These are phyloP conservation scores for Vanderwaltozyma tropicalis DNA, from an alignment of 805 yeast species.

Conservation along the genomic window DNA sequence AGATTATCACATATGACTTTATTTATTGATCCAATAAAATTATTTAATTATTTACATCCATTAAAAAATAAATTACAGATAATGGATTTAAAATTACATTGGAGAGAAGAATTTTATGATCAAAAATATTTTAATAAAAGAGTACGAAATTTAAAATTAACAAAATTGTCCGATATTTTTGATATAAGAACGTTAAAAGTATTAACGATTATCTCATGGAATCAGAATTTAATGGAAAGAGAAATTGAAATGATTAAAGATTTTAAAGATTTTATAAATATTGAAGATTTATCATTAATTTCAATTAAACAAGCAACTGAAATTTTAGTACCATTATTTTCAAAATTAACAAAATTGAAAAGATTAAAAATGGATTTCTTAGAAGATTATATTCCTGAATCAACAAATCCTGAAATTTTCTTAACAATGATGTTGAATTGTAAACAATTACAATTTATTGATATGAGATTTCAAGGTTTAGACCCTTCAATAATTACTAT, in stretches of 20 bases:
- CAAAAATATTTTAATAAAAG: conserved; percentile 17
- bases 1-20: conserved; percentile 27
- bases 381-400: conserved; percentile 27
- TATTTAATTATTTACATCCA: conserved; percentile 30
- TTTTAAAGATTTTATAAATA: conserved; percentile 28
- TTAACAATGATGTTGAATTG: conserved; percentile 27
- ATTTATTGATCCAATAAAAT: conserved; percentile 31
- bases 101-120: conserved; percentile 33
- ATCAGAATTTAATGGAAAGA: conserved; percentile 27
- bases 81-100: conserved; percentile 32
- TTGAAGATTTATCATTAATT: conserved; percentile 33
- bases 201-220: conserved; percentile 36
- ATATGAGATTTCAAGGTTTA: conserved; percentile 29
- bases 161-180: conserved; percentile 29
- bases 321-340: conserved; percentile 26
- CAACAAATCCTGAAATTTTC: conserved; percentile 27
- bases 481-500: conserved; percentile 27
- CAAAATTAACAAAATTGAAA: conserved; percentile 23
- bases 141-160: conserved; percentile 12
- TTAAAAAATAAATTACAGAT: conserved; percentile 26
- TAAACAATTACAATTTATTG: conserved; percentile 30
- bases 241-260: conserved; percentile 30
- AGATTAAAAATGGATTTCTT: conserved; percentile 34
- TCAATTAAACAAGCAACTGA: conserved; percentile 30
- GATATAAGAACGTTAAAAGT: conserved; percentile 28